These are phyloP conservation scores for Purpureocillium takamizusanense DNA, from an alignment of 2,329 filamentous ascomycete genomes.

Conservation along the genomic window DNA sequence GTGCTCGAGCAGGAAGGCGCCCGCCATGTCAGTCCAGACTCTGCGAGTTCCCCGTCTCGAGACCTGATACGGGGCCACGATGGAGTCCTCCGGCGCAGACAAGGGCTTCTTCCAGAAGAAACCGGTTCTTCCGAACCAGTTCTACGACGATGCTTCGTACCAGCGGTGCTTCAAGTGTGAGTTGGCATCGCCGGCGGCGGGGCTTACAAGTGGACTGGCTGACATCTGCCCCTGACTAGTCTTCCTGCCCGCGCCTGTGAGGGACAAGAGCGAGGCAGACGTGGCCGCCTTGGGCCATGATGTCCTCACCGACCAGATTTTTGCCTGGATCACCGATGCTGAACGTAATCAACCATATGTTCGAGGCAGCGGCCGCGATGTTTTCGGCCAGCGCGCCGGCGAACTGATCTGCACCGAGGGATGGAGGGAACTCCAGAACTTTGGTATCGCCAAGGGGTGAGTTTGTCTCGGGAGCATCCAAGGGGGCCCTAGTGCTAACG, in stretches of 20 bases:
- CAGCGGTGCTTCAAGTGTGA: constrained; percentile 42
- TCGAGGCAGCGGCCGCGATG: constrained; percentile 44
- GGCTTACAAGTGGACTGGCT: neutral
- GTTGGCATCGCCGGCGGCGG: constrained; percentile 8
- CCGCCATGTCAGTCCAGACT: constrained; percentile 3
- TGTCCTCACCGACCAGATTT: constrained; percentile 44
- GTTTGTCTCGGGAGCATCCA: neutral
- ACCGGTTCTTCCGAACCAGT: constrained; percentile 45
- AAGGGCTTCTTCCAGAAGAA: constrained; percentile 48
- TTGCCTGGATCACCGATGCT: constrained; percentile 51
- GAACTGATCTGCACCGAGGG: constrained; percentile 56
- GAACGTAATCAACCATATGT: constrained; percentile 57
- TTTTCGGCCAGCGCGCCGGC: constrained; percentile 51
- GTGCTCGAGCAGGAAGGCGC: too few species aligned
- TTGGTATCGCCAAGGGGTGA: constrained; percentile 46
- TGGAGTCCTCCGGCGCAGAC: constrained; percentile 36
- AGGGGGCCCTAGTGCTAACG: too few species aligned
- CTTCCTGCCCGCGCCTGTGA: constrained; percentile 34
- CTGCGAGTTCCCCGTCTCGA: neutral
- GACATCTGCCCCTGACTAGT: too few species aligned
- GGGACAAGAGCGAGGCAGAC: constrained; percentile 30
- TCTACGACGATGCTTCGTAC: constrained; percentile 43
- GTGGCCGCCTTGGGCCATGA: constrained; percentile 39
- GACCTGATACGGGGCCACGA: neutral
- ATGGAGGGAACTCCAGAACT: constrained; percentile 53